Conservation (phyloP, 495 filamentous ascomycete species). For the Barbatosphaeria neglecta region DNA sequence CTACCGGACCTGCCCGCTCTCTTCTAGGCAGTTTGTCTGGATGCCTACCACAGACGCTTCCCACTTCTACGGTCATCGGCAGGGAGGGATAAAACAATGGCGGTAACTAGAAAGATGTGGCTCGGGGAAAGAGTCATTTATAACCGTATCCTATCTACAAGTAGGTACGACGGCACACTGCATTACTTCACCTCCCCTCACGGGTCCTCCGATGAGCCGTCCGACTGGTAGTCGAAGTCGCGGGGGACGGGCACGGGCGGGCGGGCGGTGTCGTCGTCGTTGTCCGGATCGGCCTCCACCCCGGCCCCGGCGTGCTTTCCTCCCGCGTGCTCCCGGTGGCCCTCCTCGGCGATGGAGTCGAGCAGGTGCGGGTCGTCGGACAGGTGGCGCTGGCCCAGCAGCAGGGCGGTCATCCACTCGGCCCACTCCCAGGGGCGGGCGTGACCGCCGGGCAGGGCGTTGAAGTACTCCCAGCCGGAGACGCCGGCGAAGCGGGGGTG, state of each 20-base stretch:
- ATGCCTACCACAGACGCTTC: not conserved
- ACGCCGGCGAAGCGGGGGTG: constrained; percentile 56
- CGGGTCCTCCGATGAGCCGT: not conserved
- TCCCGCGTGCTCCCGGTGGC: not conserved
- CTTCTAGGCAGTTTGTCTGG: too few species aligned
- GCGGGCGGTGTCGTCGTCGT: not conserved
- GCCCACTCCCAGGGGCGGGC: constrained; percentile 61
- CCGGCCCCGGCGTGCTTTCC: not conserved
- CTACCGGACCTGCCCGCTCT: too few species aligned
- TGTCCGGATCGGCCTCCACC: not conserved
- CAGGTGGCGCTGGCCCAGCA: constrained; percentile 10
- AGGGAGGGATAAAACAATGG: too few species aligned
- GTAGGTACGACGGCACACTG: not conserved
- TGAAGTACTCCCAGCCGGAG: constrained; percentile 86
- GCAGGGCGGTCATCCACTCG: constrained; percentile 24
- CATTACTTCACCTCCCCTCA: not conserved
- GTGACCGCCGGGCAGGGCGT: constrained; percentile 48
- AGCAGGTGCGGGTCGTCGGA: not conserved
- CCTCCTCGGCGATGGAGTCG: not conserved
- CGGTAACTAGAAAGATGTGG: too few species aligned
- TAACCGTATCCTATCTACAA: too few species aligned
- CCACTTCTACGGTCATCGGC: too few species aligned
- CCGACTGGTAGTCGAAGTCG: not conserved
- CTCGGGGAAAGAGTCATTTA: too few species aligned
- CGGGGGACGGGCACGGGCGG: not conserved